These are phyloP conservation scores for Solanum hybrid DNA, from an alignment of 305 asterid genomes.

Conservation along the genomic window DNA sequence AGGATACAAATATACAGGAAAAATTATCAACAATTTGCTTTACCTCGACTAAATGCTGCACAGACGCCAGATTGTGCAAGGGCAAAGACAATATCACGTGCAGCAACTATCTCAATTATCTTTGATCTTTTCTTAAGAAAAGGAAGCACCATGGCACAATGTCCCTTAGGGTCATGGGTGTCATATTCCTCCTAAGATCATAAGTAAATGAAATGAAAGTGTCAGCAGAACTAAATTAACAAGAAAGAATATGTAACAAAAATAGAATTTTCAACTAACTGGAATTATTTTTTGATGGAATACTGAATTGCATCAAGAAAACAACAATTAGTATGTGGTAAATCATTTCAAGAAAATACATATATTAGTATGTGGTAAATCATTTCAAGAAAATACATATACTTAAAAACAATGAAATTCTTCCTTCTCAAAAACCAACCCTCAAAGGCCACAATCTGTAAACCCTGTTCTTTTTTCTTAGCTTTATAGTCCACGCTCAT, in stretches of 20 bases:
- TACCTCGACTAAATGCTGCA: conserved; percentile 97
- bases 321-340: neutral
- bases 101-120: conserved; percentile 92
- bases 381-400: neutral
- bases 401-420: neutral
- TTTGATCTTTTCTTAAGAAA: conserved; percentile 90
- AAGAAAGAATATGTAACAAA: neutral
- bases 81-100: conserved; percentile 95
- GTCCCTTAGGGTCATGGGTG: conserved; percentile 96
- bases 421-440: neutral
- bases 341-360: no score
- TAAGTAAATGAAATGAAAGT: neutral
- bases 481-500: neutral
- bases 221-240: neutral
- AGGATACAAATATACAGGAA: neutral
- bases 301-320: neutral
- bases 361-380: neutral
- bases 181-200: conserved; percentile 83
- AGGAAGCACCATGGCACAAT: conserved; percentile 50
- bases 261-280: neutral
- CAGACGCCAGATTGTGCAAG: conserved; percentile 98
- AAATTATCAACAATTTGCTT: neutral
- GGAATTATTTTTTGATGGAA: neutral
- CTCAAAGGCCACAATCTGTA: neutral
- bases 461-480: neutral